A percentile compares a stretch with the other conserved stretches of the same genome.
These are phyloP conservation scores for Microsporum ferrugineum DNA, from an alignment of 2,329 filamentous ascomycete genomes.

Conservation along the genomic window DNA sequence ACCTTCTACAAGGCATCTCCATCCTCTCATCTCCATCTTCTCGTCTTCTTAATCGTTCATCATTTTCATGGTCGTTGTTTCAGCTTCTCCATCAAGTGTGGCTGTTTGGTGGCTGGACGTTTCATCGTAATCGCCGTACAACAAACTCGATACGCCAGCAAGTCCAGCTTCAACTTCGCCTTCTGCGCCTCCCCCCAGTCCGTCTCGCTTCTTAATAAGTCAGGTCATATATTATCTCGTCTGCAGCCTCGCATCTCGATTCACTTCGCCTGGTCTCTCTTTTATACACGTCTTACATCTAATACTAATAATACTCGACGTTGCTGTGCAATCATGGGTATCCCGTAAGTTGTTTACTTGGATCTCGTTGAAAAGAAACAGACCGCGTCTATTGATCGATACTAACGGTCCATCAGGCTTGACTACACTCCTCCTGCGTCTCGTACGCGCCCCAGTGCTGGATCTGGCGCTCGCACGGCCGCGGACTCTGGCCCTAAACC, in stretches of 20 bases:
- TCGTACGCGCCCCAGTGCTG: conserved; percentile 12
- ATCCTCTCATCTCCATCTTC: not conserved
- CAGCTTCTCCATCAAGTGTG: not conserved
- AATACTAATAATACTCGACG: not conserved
- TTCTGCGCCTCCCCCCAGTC: not conserved
- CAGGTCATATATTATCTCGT: not conserved
- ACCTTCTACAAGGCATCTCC: too few relatives aligned
- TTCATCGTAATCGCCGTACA: not conserved
- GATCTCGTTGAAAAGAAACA: not conserved
- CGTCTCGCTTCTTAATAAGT: not conserved
- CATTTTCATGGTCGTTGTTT: not conserved
- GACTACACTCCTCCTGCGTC: conserved; percentile 6
- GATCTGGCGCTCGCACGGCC: conserved; percentile 28
- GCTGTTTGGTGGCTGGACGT: not conserved
- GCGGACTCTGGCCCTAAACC: conserved; percentile 26
- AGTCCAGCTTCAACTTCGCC: not conserved
- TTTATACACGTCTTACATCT: not conserved
- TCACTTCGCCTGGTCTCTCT: not conserved
- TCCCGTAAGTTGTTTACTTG: conserved; percentile 26
- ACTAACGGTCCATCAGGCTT: conserved; percentile 1
- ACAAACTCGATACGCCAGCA: not conserved
- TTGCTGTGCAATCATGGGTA: conserved; percentile 26
- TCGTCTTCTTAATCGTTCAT: not conserved
- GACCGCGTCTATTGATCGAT: not conserved
- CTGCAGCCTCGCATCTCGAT: not conserved